phyloP scores from a whole-genome alignment of 2,329 filamentous ascomycete genomes.

The Hortaea sp. region DNA sequence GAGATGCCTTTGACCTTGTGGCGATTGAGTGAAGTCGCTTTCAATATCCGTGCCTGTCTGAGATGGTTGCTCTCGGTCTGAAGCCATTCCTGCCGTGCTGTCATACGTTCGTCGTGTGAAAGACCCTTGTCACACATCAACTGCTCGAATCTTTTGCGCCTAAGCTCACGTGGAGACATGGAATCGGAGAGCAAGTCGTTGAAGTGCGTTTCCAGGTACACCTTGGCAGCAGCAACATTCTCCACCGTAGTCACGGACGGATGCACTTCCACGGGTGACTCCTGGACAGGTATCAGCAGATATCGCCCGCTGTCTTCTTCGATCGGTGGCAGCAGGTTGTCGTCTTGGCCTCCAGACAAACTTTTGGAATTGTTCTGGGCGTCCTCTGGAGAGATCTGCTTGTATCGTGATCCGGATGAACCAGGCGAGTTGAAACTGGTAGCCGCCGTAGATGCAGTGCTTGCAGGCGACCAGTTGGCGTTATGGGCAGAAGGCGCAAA shows the following conservation, averaged over 20 bases:
- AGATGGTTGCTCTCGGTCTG: conserved; percentile 63
- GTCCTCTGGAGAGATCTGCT: conserved; percentile 19
- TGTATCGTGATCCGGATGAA: conserved; percentile 15
- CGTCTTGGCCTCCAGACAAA: conserved; percentile 11
- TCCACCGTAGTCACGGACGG: conserved; percentile 58
- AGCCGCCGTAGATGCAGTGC: conserved; percentile 20
- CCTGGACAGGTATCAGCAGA: conserved; percentile 23
- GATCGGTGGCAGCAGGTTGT: conserved; percentile 21
- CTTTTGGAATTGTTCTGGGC: conserved; percentile 14
- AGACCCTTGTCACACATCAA: conserved; percentile 51
- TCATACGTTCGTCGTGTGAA: conserved; percentile 45
- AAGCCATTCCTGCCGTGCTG: conserved; percentile 49
- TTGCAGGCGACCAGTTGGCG: conserved; percentile 6
- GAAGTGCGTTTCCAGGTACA: conserved; percentile 78
- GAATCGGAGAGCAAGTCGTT: conserved; percentile 51
- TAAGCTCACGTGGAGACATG: conserved; percentile 49
- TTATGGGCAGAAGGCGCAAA: conserved; percentile 4
- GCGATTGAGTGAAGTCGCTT: conserved; percentile 46
- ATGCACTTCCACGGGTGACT: conserved; percentile 12
- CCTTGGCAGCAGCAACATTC: conserved; percentile 67
- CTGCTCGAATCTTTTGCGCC: conserved; percentile 52
- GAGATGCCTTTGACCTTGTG: conserved; percentile 41
- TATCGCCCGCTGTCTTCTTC: conserved; percentile 21
- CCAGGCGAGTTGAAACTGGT: conserved; percentile 22
- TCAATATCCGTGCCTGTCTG: conserved; percentile 61